These are phyloP conservation scores for Mortierella sp. DNA, from an alignment of 371 early-diverging fungal genomes.

Conservation along the genomic window DNA sequence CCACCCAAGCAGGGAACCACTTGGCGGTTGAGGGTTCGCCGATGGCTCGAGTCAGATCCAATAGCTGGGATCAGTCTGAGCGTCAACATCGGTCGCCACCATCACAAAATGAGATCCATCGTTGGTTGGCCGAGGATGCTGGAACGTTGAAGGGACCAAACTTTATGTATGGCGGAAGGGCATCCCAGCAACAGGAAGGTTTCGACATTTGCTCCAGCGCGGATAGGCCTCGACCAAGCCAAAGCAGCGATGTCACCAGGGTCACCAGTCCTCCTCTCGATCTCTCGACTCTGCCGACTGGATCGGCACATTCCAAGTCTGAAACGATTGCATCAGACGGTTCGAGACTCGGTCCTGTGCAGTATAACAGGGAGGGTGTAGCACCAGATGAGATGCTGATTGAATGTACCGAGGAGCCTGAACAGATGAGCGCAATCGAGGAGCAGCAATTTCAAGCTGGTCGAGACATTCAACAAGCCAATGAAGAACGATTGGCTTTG, in stretches of 20 bases:
- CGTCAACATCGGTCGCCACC: constrained; percentile 6
- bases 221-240: constrained; percentile 4
- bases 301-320: not conserved
- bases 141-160: constrained; percentile 29
- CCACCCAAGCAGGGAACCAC: not conserved
- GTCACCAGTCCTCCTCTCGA: constrained; percentile 3
- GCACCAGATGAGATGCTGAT: constrained; percentile 28
- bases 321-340: not conserved
- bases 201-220: not conserved
- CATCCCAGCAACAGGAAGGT: not conserved
- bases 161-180: constrained; percentile 2
- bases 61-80: constrained; percentile 26
- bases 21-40: not conserved
- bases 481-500: too few relatives aligned
- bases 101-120: constrained; percentile 31
- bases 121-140: constrained; percentile 37
- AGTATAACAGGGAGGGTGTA: constrained; percentile 11
- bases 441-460: not conserved
- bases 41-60: constrained; percentile 19
- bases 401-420: constrained; percentile 12
- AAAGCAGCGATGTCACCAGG: constrained; percentile 8
- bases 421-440: constrained; percentile 1
- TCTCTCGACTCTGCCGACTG: not conserved
- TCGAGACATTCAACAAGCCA: not conserved
- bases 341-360: not conserved